A percentile compares a stretch with the other conserved stretches of the same genome.
Evolutionary conservation across 225 moss, liverwort and hornwort genomes (phyloP).

Genomic region (Polytrichum formosum): DNA sequence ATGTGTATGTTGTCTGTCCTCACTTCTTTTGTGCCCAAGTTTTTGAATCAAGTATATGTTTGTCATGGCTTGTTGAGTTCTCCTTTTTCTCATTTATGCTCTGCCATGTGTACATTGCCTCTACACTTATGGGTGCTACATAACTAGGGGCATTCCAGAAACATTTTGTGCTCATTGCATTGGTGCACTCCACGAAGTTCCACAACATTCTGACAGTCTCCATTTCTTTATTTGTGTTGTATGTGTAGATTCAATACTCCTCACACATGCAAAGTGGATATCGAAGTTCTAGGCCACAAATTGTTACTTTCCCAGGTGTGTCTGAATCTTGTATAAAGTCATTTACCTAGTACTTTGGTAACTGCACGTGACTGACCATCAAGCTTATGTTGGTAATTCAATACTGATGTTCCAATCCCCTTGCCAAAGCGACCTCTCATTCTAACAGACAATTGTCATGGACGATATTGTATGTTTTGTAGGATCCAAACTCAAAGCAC

Average conservation of each 20-base stretch:
- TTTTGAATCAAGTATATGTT: background rate
- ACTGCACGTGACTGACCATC: no score
- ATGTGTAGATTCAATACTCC: constrained; percentile 70
- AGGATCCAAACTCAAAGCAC: constrained; percentile 91
- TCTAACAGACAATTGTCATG: background rate
- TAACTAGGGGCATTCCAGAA: background rate
- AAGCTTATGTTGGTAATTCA: no score
- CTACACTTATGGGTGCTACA: no score
- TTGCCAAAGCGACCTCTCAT: background rate
- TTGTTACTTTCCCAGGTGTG: constrained; percentile 76
- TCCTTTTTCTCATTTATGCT: background rate
- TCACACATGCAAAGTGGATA: constrained; percentile 58
- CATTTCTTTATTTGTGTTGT: constrained; percentile 3
- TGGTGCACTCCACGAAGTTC: background rate
- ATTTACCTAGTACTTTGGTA: no score
- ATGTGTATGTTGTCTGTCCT: constrained; percentile 25
- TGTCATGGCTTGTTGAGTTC: background rate
- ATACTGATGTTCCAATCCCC: no score
- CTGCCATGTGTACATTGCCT: no score
- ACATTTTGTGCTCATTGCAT: background rate
- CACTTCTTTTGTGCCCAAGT: background rate
- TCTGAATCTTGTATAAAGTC: background rate
- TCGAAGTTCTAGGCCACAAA: constrained; percentile 78
- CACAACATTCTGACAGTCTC: constrained; percentile 2
- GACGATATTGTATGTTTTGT: constrained; percentile 7